Conservation (phyloP, 2,329 filamentous ascomycete species). For the Amauroascus verrucosus region DNA sequence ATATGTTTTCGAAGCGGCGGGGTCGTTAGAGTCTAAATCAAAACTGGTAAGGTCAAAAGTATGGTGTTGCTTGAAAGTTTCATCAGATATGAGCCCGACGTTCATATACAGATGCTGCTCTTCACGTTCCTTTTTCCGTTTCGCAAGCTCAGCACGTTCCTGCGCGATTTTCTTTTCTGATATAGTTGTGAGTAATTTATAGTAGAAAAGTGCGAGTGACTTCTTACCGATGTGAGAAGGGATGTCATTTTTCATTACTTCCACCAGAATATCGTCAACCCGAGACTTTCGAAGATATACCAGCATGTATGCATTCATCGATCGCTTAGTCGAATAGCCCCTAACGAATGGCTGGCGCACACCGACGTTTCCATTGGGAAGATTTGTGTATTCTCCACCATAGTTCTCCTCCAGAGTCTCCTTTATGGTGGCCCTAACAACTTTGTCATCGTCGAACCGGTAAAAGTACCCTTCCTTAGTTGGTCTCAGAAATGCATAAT, state of each 20-base stretch:
- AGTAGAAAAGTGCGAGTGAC: background rate
- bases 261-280: constrained; percentile 69
- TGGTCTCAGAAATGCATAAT: constrained; percentile 94
- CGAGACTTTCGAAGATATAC: constrained; percentile 88
- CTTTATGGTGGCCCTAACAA: constrained; percentile 82
- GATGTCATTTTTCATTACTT: constrained; percentile 65
- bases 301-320: constrained; percentile 94
- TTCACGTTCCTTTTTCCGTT: constrained; percentile 74
- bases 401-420: constrained; percentile 96
- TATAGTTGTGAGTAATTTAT: constrained; percentile 19
- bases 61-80: constrained; percentile 69
- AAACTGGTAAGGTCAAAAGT: constrained; percentile 72
- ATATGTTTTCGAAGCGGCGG: constrained; percentile 61
- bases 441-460: constrained; percentile 93
- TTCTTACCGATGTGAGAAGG: constrained; percentile 66
- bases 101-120: constrained; percentile 90
- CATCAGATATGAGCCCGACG: constrained; percentile 68
- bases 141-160: constrained; percentile 66
- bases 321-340: constrained; percentile 54
- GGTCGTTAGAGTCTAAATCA: constrained; percentile 52
- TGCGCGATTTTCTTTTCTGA: constrained; percentile 65
- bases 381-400: constrained; percentile 66
- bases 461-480: constrained; percentile 90
- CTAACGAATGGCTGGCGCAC: constrained; percentile 56
- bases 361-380: constrained; percentile 46